Base-by-base conservation (phyloP, 1,139 yeast genomes). In the Ashbya aceris region DNA sequence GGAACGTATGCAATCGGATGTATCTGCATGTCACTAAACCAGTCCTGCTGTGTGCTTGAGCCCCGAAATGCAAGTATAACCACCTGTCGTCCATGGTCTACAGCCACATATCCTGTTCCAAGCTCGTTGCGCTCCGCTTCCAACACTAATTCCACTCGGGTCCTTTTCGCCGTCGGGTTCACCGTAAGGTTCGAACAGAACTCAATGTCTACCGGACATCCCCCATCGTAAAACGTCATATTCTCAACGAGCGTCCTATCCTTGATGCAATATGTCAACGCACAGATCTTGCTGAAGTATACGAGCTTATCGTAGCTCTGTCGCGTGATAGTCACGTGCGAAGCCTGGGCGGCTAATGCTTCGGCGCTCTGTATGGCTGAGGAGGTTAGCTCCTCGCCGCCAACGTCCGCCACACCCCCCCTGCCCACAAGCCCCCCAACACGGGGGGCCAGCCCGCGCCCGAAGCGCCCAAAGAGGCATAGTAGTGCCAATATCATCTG, bases 41-140 rank as follows among this genome's bases (percentile, higher is more conserved):
- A 73, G 52, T 80, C 89, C 35, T 71, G 66, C 8, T 65, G 58
- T 5, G 80, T 68, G 1, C 76, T 66, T 0, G 83, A 74, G 2
- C 86, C 85, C 58, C 83, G 68, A 45, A 77, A 74, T 1, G 54
- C 54, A 31, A 30, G 62, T 67, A 46, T 74, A 51, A 43, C 70
- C 45, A 27, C 79, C 59, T 48, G 66, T 56, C 43, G 66, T 53
- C 4, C 76, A 44, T 58, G 61, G 40, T 60, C 64, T 1, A 59
- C 61, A 26, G 60, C 52, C 6, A 60, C 51, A 43, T 51, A 58
- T 1, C 68, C 83, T 1, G 79, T 68, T 0, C 83, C 80, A 7
- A 75, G 67, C 33, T 70, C 71, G 8, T 69, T 68, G 47, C 64
- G 53, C 8, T 64, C 64, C 34, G 71, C 73, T 42, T 67, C 67